Conservation (phyloP, 2,329 filamentous ascomycete species). For the Uncinocarpus reesii region DNA sequence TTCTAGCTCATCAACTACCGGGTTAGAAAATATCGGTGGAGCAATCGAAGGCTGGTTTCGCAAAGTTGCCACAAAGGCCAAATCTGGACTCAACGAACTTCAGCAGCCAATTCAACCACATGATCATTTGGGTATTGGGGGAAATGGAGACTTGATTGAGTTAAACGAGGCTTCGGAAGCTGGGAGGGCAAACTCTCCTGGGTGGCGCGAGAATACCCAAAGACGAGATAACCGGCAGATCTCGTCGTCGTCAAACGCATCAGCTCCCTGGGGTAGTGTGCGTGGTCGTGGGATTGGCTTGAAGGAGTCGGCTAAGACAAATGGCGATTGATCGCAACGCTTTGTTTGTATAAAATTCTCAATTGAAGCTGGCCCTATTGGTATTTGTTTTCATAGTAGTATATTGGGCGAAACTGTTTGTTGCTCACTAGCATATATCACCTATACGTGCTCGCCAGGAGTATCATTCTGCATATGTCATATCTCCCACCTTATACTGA, state of each 20-base stretch:
- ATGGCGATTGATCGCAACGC: neutral
- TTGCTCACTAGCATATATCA: too few species aligned
- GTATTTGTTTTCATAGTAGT: too few species aligned
- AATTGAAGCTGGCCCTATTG: too few species aligned
- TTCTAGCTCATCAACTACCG: conserved; percentile 30
- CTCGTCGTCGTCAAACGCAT: neutral
- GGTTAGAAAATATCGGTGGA: conserved; percentile 72
- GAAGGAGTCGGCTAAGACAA: neutral
- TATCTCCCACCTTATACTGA: too few species aligned
- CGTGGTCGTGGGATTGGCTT: conserved; percentile 2
- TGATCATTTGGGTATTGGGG: conserved; percentile 21
- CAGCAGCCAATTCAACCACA: conserved; percentile 23
- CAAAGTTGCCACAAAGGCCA: conserved; percentile 54
- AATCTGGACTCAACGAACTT: conserved; percentile 31
- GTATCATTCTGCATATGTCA: too few species aligned
- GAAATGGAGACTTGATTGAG: conserved; percentile 37
- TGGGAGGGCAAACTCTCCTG: neutral
- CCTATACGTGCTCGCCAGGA: too few species aligned
- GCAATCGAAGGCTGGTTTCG: conserved; percentile 85
- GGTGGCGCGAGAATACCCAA: neutral
- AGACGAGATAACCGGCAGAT: neutral
- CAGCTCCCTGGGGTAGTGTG: neutral
- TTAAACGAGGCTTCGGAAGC: conserved; percentile 29
- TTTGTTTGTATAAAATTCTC: neutral
- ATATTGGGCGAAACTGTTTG: too few species aligned